Evolutionary conservation across 2,329 filamentous ascomycete species (phyloP).

Genomic region (Meredithiella fracta): DNA sequence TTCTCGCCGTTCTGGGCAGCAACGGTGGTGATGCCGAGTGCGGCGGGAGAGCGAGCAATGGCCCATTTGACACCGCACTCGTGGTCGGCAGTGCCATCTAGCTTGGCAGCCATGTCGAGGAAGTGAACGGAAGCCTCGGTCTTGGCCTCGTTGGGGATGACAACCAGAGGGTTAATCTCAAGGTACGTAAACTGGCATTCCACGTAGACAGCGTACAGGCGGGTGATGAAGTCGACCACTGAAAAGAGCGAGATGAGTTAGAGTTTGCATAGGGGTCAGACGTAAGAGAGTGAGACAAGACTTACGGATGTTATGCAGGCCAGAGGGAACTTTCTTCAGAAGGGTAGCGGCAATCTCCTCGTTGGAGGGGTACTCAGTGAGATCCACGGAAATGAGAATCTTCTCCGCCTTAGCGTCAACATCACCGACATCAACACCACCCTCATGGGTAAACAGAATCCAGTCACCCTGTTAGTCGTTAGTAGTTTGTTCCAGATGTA

Average conservation of each 20-base stretch:
- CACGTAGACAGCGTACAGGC: slow-evolving; percentile 95
- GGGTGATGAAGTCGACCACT: slow-evolving; percentile 93
- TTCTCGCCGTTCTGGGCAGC: slow-evolving; percentile 49
- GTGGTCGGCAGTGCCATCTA: slow-evolving; percentile 98
- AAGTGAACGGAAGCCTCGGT: slow-evolving; percentile 94
- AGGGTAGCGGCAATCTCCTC: slow-evolving; percentile 73
- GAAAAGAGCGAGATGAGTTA: not conserved
- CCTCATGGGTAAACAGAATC: slow-evolving; percentile 99
- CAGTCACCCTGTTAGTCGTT: slow-evolving; percentile 61
- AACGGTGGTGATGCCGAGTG: slow-evolving; percentile 63
- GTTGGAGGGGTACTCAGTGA: slow-evolving; percentile 88
- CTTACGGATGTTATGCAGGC: slow-evolving; percentile 73
- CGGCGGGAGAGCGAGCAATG: slow-evolving; percentile 76
- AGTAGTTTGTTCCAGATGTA: too few relatives aligned
- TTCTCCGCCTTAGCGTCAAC: slow-evolving; percentile 98
- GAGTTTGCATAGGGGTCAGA: not conserved
- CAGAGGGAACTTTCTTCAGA: slow-evolving; percentile 83
- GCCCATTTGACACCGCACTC: slow-evolving; percentile 99
- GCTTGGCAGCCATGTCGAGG: slow-evolving; percentile 94
- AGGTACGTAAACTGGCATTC: slow-evolving; percentile 99
- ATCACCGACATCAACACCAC: slow-evolving; percentile 98
- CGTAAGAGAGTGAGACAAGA: not conserved
- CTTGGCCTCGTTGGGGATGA: slow-evolving; percentile 82
- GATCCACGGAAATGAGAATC: slow-evolving; percentile 90
- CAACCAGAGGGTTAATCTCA: slow-evolving; percentile 97